Conservation (phyloP, 371 early-diverging fungal genomes). For the Mucor sp. region DNA sequence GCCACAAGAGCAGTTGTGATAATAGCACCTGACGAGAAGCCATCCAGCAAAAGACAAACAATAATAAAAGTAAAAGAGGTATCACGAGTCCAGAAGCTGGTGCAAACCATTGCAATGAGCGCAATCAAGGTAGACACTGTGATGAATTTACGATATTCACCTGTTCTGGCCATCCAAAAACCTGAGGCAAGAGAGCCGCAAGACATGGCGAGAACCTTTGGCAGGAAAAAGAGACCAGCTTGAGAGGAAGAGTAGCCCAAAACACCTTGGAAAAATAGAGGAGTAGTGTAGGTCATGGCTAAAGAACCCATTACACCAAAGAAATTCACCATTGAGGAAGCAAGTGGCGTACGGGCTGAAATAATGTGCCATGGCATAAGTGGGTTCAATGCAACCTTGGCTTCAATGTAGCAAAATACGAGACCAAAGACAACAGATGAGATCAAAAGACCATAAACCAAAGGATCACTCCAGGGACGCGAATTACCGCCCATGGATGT, state of each 20-base stretch:
- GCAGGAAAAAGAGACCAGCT: constrained; percentile 33
- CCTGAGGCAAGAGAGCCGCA: constrained; percentile 33
- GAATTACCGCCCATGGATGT: constrained; percentile 68
- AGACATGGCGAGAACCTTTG: constrained; percentile 31
- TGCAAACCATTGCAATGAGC: constrained; percentile 28
- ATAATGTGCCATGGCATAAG: constrained; percentile 68
- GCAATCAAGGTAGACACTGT: constrained; percentile 14
- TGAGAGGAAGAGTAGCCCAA: constrained; percentile 29
- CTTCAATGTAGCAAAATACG: constrained; percentile 61
- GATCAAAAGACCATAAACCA: constrained; percentile 57
- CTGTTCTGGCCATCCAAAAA: constrained; percentile 33
- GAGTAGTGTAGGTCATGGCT: constrained; percentile 35
- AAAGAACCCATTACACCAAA: constrained; percentile 39
- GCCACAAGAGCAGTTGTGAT: constrained; percentile 51
- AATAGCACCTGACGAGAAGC: constrained; percentile 44
- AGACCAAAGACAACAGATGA: constrained; percentile 46
- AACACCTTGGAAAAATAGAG: constrained; percentile 43
- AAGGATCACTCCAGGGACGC: constrained; percentile 62
- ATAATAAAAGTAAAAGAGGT: constrained; percentile 25
- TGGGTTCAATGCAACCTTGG: constrained; percentile 76
- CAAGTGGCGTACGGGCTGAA: constrained; percentile 41
- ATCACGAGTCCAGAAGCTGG: constrained; percentile 22
- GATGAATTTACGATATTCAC: constrained; percentile 28
- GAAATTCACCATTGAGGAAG: constrained; percentile 39
- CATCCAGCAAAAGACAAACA: constrained; percentile 37